Base-by-base conservation (phyloP, 164 flowering plant species). In the Macadamia integrifolia region DNA sequence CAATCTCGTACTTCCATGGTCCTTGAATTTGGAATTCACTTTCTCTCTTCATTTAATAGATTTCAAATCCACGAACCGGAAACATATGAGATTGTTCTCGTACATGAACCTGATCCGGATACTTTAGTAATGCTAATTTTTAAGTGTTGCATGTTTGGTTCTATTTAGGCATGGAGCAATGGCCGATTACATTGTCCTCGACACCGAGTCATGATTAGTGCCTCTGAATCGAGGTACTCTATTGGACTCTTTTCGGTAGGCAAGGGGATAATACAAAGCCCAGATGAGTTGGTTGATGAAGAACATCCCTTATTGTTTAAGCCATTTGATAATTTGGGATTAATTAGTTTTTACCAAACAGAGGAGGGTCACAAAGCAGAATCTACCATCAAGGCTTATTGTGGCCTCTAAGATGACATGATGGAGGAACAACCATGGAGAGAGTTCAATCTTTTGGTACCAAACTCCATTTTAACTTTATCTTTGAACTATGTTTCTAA, bases 211-310 rank as follows among this genome's bases (percentile, higher is more conserved):
- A 79, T 78, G 84, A 81, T 86, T 87, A 76, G 14, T 0, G 88
- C 86, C 65, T 59, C 74, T 4, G 71, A 79, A 11, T 64, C 76
- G 14, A 74, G 93, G 59, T 85, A 82, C 81, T 83, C 90, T 0
- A 63, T 69, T 0, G 93, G 86, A 40, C 74, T 88, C 64, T 88
- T 88, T 68, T 78, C 89, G 1, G 58, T 79, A 40, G 79, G 80
- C 0, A 84, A 78, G 59, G 80, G 48, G n/a, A 30, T 43, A 5
- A 43, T 71, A 11, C 15, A 60, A 58, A 75, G 85, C 10, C 89
- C 92, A 11, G 80, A 79, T 17, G 88, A 86, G 77, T 59, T 87
- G 48, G 84, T 87, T 6, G 92, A 86, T 67, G 85, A 84, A 40
- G 80, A 84, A 8, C 86, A 86, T 59, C 92, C 89, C 2, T 62